Percentiles rank a stretch among this genome's conserved stretches.
Conservation (phyloP, 2,329 filamentous ascomycete species). For the Curvularia verruculosa region DNA sequence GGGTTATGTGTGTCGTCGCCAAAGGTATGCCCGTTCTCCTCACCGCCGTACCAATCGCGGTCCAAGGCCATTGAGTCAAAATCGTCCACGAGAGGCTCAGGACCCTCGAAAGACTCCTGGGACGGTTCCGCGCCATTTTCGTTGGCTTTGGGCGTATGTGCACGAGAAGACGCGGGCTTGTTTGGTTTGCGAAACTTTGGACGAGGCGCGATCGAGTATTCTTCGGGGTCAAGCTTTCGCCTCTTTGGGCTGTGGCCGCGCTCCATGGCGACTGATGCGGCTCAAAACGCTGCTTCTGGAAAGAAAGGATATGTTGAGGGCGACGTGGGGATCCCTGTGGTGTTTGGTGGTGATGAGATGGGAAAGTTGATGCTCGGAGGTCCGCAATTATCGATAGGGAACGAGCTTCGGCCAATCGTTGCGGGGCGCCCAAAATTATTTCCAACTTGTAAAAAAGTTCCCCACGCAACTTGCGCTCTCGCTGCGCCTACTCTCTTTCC, state of each 20-base stretch:
- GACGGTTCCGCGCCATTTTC: conserved; percentile 51
- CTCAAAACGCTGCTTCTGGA: background rate
- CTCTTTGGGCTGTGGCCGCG: conserved; percentile 64
- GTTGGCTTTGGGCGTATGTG: conserved; percentile 42
- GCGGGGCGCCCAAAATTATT: conserved; percentile 26
- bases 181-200: conserved; percentile 51
- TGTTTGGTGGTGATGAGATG: conserved; percentile 4
- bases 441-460: conserved; percentile 21
- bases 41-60: conserved; percentile 90
- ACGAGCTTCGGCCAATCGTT: conserved; percentile 25
- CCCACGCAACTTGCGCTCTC: conserved; percentile 18
- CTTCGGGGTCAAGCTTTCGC: conserved; percentile 69
- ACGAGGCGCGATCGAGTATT: conserved; percentile 61
- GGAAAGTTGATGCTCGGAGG: conserved; percentile 23
- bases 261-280: conserved; percentile 36
- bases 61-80: conserved; percentile 79
- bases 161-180: conserved; percentile 43
- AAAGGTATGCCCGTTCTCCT: conserved; percentile 83
- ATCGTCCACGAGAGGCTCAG: conserved; percentile 66
- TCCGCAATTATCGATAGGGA: conserved; percentile 35
- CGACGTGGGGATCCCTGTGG: background rate
- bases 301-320: background rate
- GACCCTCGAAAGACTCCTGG: conserved; percentile 66
- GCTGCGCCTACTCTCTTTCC: conserved; percentile 12
- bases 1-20: conserved; percentile 94